Base-by-base conservation (phyloP, 148 eudicot species). In the Nyssa sinensis region DNA sequence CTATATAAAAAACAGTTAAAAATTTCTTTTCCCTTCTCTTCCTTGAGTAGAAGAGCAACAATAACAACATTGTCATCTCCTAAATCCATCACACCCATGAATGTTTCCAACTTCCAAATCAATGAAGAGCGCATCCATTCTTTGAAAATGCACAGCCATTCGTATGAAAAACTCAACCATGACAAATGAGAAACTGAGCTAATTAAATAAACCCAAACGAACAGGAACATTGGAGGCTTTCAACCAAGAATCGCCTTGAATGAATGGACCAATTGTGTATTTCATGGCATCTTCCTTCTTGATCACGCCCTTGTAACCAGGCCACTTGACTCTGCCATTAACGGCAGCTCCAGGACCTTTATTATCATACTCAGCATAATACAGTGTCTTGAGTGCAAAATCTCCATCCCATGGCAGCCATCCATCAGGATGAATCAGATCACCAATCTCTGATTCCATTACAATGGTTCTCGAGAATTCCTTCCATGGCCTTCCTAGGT, bases 401-500 rank as follows among this genome's bases (percentile, higher is more conserved):
- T 84, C 77, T 9, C 87, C 87, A 1, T 65, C 27, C 93, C 86
- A 81, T 0, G 82, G 79, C 64, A 85, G 49, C 96, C 96, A 93
- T 13, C 98, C 98, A 7, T 84, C 85, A 0, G 96, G 92, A 8
- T 87, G 81, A 29, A 93, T 83, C 12, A 89, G 21, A 23, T 88
- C 90, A 1, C 75, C 87, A 0, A 93, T 80, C 7, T 81, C 82
- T 0, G 91, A 74, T 33, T 93, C 88, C 96, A 93, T 89, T 1
- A 93, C 77, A 32, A 91, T 75, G 1, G 96, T 88, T 74, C 91
- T 84, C 0, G 98, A 91, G 27, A 60, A 91, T 55, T 84, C 85
- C 64, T 93, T 93, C 91, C 85, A 81, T 0, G 98, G 98, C 75
- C 96, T 77, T 4, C 98, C 98, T 7, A 93, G 81, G 72, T 89